Percentiles rank a stretch among this genome's conserved stretches.
Conservation (phyloP, 164 flowering plant genomes). For the Liriodendron chinense region DNA sequence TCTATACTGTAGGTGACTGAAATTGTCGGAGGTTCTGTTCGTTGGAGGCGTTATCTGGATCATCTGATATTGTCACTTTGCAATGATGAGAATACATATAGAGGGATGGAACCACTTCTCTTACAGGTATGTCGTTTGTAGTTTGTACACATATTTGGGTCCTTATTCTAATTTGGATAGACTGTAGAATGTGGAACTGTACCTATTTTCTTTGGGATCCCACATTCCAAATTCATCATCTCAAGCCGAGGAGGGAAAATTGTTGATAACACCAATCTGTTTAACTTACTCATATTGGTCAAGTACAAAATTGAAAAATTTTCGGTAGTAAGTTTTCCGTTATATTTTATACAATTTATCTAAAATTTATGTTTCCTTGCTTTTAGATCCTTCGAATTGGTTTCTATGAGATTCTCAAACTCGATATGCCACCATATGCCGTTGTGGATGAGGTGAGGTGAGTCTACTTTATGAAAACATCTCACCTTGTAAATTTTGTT, state of each 20-base stretch:
- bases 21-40: conserved; percentile 86
- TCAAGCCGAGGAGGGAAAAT: too few relatives aligned
- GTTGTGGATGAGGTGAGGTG: conserved; percentile 84
- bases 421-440: conserved; percentile 94
- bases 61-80: conserved; percentile 69
- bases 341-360: too few relatives aligned
- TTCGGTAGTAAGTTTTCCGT: too few relatives aligned
- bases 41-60: conserved; percentile 93
- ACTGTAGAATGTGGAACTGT: neutral
- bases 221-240: too few relatives aligned
- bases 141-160: neutral
- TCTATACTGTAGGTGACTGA: conserved; percentile 64
- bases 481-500: neutral
- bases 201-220: neutral
- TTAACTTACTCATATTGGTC: too few relatives aligned
- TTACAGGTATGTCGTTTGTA: conserved; percentile 51
- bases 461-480: neutral
- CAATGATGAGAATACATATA: conserved; percentile 47
- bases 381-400: conserved; percentile 89
- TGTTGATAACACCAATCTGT: too few relatives aligned
- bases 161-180: neutral
- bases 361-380: neutral
- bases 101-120: conserved; percentile 86
- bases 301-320: too few relatives aligned
- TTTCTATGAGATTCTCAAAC: conserved; percentile 81